Conservation (phyloP, 2,329 filamentous ascomycete genomes). For the Fusarium sublunatum region DNA sequence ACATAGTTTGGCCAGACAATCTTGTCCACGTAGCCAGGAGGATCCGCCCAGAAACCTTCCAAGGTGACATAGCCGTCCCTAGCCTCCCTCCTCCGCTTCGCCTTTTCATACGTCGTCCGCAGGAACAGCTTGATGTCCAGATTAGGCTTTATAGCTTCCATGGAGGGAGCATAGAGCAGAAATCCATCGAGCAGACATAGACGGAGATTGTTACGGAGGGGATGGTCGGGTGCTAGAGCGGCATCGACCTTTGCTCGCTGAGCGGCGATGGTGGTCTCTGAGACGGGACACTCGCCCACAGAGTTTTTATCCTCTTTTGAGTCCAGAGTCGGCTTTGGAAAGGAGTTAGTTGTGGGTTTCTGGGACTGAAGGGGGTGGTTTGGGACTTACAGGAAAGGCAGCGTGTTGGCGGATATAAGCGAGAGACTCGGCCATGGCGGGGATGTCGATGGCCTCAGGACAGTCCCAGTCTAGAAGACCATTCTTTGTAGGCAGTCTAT, state of each 20-base stretch:
- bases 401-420: conserved; percentile 77
- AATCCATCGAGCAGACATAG: conserved; percentile 90
- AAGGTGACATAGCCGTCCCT: conserved; percentile 82
- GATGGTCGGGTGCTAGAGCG: conserved; percentile 59
- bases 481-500: conserved; percentile 63
- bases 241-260: conserved; percentile 60
- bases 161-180: conserved; percentile 75
- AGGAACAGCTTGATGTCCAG: conserved; percentile 85
- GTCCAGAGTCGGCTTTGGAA: conserved; percentile 46
- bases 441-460: conserved; percentile 78
- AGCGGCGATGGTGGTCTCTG: conserved; percentile 58
- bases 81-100: conserved; percentile 73
- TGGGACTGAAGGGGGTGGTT: neutral
- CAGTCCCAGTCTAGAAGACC: conserved; percentile 93
- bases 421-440: conserved; percentile 74
- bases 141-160: conserved; percentile 66
- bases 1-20: conserved; percentile 98
- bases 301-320: conserved; percentile 70
- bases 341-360: neutral
- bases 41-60: conserved; percentile 95
- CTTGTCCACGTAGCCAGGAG: conserved; percentile 91
- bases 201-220: conserved; percentile 52
- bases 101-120: conserved; percentile 71
- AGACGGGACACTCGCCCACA: conserved; percentile 65
- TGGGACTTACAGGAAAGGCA: conserved; percentile 66